phyloP scores from a whole-genome alignment of 441 rosid genomes.

The Euphorbia celastroides region DNA sequence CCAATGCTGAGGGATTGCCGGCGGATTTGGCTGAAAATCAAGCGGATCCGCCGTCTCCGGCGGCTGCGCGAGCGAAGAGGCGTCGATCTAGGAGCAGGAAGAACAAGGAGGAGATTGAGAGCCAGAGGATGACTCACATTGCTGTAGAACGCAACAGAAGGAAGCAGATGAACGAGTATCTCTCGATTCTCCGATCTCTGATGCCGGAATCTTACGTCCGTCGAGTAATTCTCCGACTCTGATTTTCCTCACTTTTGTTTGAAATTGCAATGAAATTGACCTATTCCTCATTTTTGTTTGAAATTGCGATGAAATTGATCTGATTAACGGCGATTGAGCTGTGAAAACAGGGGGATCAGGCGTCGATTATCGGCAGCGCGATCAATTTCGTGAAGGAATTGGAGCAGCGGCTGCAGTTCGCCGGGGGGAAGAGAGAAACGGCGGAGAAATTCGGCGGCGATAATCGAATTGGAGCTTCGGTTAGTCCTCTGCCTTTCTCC shows the following conservation, averaged over 20 bases:
- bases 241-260: background rate
- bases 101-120: constrained; percentile 77
- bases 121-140: constrained; percentile 95
- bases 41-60: constrained; percentile 9
- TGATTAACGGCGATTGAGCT: background rate
- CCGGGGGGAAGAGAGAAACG: constrained; percentile 27
- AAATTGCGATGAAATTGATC: background rate
- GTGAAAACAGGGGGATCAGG: constrained; percentile 71
- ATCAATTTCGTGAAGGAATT: constrained; percentile 81
- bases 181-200: constrained; percentile 64
- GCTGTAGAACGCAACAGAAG: constrained; percentile 89
- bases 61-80: constrained; percentile 43
- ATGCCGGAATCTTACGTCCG: constrained; percentile 87
- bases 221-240: constrained; percentile 36
- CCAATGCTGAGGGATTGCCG: background rate
- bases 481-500: constrained; percentile 29
- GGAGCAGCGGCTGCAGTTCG: constrained; percentile 53
- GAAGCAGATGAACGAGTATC: constrained; percentile 87
- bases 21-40: background rate
- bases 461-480: background rate
- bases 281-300: background rate
- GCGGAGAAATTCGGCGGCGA: constrained; percentile 24
- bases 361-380: constrained; percentile 82
- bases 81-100: constrained; percentile 59
- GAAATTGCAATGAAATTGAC: background rate